Evolutionary conservation across 2,329 filamentous ascomycete species (phyloP), one percentile per base, ranked within the genome.

Genomic region (Cordyceps pruinosa): DNA sequence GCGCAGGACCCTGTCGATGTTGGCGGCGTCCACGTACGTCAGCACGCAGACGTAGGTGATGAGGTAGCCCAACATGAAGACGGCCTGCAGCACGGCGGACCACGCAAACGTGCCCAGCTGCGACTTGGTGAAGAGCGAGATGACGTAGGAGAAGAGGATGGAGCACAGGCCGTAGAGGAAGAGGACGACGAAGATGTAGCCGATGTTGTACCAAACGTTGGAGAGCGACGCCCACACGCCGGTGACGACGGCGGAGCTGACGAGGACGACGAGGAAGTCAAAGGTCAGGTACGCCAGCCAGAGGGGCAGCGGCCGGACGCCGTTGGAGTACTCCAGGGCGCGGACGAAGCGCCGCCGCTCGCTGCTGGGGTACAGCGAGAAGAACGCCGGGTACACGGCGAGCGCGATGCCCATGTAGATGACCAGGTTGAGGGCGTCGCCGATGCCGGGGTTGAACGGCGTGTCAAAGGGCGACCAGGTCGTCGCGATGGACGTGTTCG

Each of bases 291-390:
- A 95, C 1, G 92, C 89, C 5, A 89, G 72, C 92, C 93, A 97
- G 2, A 97, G 76, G 1, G 91, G 90, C 9, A 89, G 76, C 0
- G 89, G 86, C 13, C 89, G 80, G 28, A 96, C 90, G 47, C 92
- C 92, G 66, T 96, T 97, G 55, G 89, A 95, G 72, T 96, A 97
- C 70, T 97, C 87, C 30, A 97, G 76, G 17, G 88, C 88, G 52
- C 92, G 83, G 25, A 97, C 89, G 61, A 90, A 88, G 50, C 85
- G 77, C 12, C 90, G 76, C 26, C 90, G 81, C 70, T 97, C 92
- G 28, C 88, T 77, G n/a, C 90, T 96, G 0, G 90, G 89, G 66
- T 97, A 97, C 5, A 97, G 75, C 0, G 89, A 83, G 65, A 96
- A 95, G 75, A 97, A 92, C 15, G 87, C 90, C 1, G 92, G 90